Evolutionary conservation across 176 grass and related monocot genomes (phyloP), one percentile per base, ranked within the genome.

Genomic region (Pontederia crassipes): DNA sequence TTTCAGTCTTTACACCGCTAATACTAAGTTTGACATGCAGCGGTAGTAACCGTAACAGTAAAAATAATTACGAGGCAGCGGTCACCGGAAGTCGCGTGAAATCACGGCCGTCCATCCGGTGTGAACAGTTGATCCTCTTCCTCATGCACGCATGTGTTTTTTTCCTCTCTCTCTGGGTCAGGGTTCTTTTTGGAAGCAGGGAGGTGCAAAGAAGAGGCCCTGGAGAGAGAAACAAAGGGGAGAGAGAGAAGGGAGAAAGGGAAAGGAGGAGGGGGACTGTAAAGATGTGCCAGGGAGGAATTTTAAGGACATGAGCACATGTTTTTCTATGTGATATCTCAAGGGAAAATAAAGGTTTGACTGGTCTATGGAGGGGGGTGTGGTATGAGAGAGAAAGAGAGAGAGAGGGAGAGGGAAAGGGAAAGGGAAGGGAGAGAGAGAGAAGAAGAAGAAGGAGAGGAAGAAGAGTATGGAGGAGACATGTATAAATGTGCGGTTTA

Each of bases 281-380:
- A 65, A 65, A 48, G 46, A 46, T 48, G 50, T 51, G 62, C 6
- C 6, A 40, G 59, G 12, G 46, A 17, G 45, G 62, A 46, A 65
- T 49, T 65, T 65, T 50, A 65, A 65, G 62, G 46, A 46, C 62
- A 65, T 65, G 62, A 27, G 62, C 46, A 16, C 18, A 24, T 65
- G 46, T 26, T 65, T 65, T 65, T 65, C 62, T 12, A 61, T 65
- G 62, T 49, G 26, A 11, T 12, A 24, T 40, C 32, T 40, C 1
- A 40, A 40, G 32, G 62, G 0, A 48, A 51, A 48, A 24, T 24
- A 48, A 65, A 65, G 61, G 17, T 65, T 65, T 65, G 62, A 65
- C 62, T 51, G 27, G 62, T 65, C 46, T 65, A 7, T 46, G 24
- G 50, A 65, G 27, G 0, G 20, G 20, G 20, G 20, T 24, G 20